Evolutionary conservation across 768 basidiomycete genomes (phyloP).

Genomic region (Rhizopogon vesiculosus): DNA sequence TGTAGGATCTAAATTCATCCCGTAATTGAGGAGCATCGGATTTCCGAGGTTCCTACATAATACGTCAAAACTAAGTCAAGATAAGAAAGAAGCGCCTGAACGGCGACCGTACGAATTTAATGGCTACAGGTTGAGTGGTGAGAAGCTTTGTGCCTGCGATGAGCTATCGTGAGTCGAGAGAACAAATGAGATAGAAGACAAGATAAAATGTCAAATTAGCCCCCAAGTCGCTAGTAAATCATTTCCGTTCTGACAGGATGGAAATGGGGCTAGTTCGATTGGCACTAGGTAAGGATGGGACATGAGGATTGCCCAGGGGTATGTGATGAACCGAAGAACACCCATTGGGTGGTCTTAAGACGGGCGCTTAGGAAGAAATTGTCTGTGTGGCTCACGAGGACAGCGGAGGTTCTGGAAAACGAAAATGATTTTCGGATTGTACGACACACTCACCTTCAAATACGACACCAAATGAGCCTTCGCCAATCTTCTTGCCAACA

Average conservation of each 20-base stretch:
- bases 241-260: conserved; percentile 7
- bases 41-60: conserved; percentile 83
- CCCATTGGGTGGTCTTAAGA: conserved; percentile 3
- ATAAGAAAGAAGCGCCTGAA: neutral
- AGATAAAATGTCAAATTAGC: neutral
- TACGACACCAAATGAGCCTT: conserved; percentile 98
- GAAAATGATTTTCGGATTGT: neutral
- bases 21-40: conserved; percentile 96
- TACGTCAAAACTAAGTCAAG: conserved; percentile 6
- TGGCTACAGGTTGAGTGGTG: conserved; percentile 84
- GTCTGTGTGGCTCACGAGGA: neutral
- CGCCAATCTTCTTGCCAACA: conserved; percentile 98
- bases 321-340: conserved; percentile 2
- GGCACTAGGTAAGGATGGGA: neutral
- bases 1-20: conserved; percentile 96
- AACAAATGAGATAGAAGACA: neutral
- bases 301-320: neutral
- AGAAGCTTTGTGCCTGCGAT: conserved; percentile 76
- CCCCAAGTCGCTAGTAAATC: neutral
- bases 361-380: conserved; percentile 9
- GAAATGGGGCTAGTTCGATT: conserved; percentile 3
- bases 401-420: conserved; percentile 1
- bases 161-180: conserved; percentile 10
- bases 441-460: conserved; percentile 70
- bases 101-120: conserved; percentile 80